Percentiles rank a stretch among this genome's conserved stretches.
These are phyloP conservation scores for Mucor circinelloides DNA, from an alignment of 371 early-diverging fungal species.

Conservation along the genomic window DNA sequence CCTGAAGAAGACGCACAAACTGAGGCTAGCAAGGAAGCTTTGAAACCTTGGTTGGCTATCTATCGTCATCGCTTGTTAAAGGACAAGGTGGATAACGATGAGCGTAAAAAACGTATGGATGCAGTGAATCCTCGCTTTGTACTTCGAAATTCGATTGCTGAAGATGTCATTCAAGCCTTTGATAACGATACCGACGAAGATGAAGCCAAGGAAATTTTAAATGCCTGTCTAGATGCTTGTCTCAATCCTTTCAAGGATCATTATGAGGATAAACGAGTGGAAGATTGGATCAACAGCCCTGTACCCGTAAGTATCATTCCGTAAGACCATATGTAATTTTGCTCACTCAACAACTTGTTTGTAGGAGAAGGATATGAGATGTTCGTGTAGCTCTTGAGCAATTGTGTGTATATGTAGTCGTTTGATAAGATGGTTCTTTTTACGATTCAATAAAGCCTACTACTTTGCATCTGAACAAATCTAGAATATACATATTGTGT, in stretches of 20 bases:
- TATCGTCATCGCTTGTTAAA: conserved; percentile 58
- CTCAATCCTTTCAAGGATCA: conserved; percentile 58
- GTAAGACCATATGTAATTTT: conserved; percentile 12
- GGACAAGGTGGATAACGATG: conserved; percentile 23
- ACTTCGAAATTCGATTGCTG: conserved; percentile 75
- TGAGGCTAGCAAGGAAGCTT: conserved; percentile 23
- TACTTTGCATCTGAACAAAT: too few species aligned
- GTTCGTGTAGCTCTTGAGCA: conserved; percentile 38
- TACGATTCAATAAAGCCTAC: too few species aligned
- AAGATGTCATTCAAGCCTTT: conserved; percentile 62
- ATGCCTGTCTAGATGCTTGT: conserved; percentile 59
- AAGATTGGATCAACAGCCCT: conserved; percentile 32
- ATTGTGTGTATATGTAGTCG: too few species aligned
- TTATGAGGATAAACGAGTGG: conserved; percentile 35
- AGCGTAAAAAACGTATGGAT: conserved; percentile 58
- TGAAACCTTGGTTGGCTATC: conserved; percentile 46
- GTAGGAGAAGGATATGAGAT: conserved; percentile 36
- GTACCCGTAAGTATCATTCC: conserved; percentile 36
- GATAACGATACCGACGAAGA: conserved; percentile 31
- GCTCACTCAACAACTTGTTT: conserved; percentile 23
- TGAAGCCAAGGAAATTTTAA: conserved; percentile 40
- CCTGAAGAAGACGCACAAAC: conserved; percentile 25
- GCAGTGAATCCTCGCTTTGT: conserved; percentile 71
- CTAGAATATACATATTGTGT: too few species aligned
- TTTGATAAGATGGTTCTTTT: too few species aligned